A percentile compares a stretch with the other conserved stretches of the same genome.
Evolutionary conservation across 192 early-diverging fungal genomes (phyloP).

Genomic region (Gamsiella multidivaricata): DNA sequence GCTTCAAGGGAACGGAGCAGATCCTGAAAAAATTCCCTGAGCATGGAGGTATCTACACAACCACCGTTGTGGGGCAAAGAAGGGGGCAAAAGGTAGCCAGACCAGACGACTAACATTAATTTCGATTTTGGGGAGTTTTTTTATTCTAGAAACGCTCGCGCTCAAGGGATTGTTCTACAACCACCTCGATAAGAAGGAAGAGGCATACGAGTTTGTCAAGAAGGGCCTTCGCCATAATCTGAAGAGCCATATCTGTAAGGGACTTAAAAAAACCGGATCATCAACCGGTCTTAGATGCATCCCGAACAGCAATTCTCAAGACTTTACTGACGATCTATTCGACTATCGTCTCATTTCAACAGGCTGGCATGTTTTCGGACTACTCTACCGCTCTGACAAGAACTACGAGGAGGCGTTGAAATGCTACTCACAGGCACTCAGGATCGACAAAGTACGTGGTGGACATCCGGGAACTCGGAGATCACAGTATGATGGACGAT

Average conservation of each 20-base stretch:
- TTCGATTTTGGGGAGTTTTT: neutral
- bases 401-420: constrained; percentile 94
- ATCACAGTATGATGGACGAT: no score
- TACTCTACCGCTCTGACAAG: constrained; percentile 91
- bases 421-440: constrained; percentile 91
- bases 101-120: neutral
- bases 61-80: no score
- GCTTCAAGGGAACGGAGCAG: constrained; percentile 88
- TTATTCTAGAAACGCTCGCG: constrained; percentile 83
- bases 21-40: constrained; percentile 94
- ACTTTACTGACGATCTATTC: neutral
- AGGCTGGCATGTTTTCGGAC: constrained; percentile 97
- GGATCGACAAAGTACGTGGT: constrained; percentile 74
- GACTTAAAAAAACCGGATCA: neutral
- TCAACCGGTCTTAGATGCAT: no score
- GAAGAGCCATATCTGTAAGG: constrained; percentile 87
- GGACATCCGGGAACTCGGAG: no score
- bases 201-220: constrained; percentile 89
- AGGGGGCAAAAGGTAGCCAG: neutral
- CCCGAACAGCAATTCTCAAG: no score
- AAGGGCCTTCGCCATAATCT: constrained; percentile 85
- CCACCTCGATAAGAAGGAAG: constrained; percentile 90
- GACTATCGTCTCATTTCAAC: no score
- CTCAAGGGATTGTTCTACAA: constrained; percentile 95
- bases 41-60: constrained; percentile 94